A percentile compares a stretch with the other conserved stretches of the same genome.
These are phyloP conservation scores for Talaromyces sp. DNA, from an alignment of 2,329 filamentous ascomycete genomes.

Conservation along the genomic window DNA sequence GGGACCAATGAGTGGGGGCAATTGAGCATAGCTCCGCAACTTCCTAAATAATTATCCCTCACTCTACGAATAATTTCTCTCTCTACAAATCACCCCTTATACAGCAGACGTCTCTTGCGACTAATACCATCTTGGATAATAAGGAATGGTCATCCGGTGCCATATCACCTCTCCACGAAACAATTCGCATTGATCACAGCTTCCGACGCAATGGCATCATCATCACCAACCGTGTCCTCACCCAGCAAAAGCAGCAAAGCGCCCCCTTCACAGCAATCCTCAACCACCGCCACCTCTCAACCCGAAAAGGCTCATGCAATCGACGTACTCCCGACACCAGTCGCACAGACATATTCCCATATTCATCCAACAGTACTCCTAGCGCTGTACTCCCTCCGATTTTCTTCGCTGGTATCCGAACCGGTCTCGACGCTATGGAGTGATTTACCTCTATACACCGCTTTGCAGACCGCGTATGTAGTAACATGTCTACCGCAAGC, in stretches of 20 bases:
- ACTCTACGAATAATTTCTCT: background rate
- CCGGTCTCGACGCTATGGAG: slow-evolving; percentile 64
- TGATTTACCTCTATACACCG: slow-evolving; percentile 61
- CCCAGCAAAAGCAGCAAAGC: slow-evolving; percentile 14
- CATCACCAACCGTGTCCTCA: slow-evolving; percentile 14
- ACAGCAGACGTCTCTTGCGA: background rate
- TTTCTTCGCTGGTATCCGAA: slow-evolving; percentile 66
- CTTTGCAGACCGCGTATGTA: slow-evolving; percentile 62
- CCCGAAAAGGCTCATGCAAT: slow-evolving; percentile 41
- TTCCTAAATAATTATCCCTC: background rate
- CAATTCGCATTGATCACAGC: background rate
- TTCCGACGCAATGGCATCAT: slow-evolving; percentile 7
- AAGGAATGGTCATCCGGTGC: background rate
- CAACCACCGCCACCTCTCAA: background rate
- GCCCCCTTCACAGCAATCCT: background rate
- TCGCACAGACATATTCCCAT: slow-evolving; percentile 59
- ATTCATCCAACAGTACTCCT: slow-evolving; percentile 68
- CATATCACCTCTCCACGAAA: background rate
- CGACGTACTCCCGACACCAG: slow-evolving; percentile 48
- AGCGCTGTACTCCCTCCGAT: slow-evolving; percentile 62
- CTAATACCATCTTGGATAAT: too few relatives aligned
- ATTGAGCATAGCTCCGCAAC: slow-evolving; percentile 5
- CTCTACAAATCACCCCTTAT: background rate
- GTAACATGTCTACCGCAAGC: slow-evolving; percentile 60
- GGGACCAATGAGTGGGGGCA: background rate